Conservation (phyloP, 345 rosid species). For the Bruguiera parviflora region DNA sequence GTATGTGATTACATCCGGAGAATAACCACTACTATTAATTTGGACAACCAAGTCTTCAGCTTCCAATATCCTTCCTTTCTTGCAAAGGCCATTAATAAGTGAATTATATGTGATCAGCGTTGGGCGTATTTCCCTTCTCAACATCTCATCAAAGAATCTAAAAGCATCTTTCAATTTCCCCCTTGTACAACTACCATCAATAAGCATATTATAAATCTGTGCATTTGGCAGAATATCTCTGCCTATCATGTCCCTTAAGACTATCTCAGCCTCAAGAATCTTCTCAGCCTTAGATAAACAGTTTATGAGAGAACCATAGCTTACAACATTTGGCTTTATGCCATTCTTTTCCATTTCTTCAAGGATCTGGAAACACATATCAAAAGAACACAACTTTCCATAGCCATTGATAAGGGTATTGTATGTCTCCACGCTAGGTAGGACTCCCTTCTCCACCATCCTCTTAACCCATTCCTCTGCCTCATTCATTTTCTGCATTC, state of each 20-base stretch:
- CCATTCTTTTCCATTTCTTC: conserved; percentile 73
- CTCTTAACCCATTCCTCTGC: conserved; percentile 59
- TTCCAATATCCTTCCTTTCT: conserved; percentile 45
- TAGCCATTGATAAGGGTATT: conserved; percentile 70
- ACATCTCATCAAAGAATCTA: conserved; percentile 62
- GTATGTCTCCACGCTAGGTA: conserved; percentile 54
- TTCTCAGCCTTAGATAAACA: conserved; percentile 64
- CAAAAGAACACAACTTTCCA: conserved; percentile 51
- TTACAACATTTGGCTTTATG: conserved; percentile 57
- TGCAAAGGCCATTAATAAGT: conserved; percentile 67
- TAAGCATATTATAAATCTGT: conserved; percentile 70
- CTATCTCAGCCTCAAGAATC: conserved; percentile 73
- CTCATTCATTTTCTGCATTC: conserved; percentile 51
- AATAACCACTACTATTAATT: conserved; percentile 44
- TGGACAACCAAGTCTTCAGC: conserved; percentile 61
- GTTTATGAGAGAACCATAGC: conserved; percentile 70
- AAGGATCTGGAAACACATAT: conserved; percentile 61
- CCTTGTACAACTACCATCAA: conserved; percentile 48
- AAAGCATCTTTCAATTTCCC: conserved; percentile 64
- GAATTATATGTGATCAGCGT: conserved; percentile 76
- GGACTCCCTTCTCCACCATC: conserved; percentile 60
- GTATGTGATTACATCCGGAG: conserved; percentile 66
- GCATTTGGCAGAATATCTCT: conserved; percentile 58
- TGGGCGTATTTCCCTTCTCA: conserved; percentile 34
- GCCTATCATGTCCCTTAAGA: conserved; percentile 53